Base-by-base conservation (phyloP, 1,139 yeast species). In the Pichia terricola region DNA sequence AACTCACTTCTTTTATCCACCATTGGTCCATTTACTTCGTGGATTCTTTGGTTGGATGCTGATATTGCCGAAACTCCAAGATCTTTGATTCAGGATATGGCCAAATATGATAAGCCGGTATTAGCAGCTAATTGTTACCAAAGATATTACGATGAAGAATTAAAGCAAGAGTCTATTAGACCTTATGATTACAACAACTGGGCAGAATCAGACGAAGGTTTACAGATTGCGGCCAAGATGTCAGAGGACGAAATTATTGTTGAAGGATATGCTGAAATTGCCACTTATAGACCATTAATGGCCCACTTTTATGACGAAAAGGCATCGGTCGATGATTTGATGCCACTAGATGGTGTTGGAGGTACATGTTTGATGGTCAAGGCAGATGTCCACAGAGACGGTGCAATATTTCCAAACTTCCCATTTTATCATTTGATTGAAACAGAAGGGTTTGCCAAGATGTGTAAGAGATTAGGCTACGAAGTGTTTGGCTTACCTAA, bases 401-500 rank as follows among this genome's bases (percentile, higher is more conserved):
- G 98, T 43, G 97, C 97, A 46, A 89, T 89, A 96, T 91, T 91
- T 76, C 98, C 98, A 25, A 85, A 94, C 36, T 91, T 91, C 77
- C 94, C 98, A 49, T 91, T 91, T 70, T 89, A 91, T 64, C 95
- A 91, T 61, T 73, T 91, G 65, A 88, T 91, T 53, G 98, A 91
- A 67, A 88, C 97, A 6, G 98, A 91, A 67, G 98, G 98, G 26
- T 91, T 91, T 66, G 97, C 98, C 28, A 87, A 86, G 64, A 91
- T 91, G 98, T 96, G 96, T 38, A 86, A 86, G 64, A 73, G 98
- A 55, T 72, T 91, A 50, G 95, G 95, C 30, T 89, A 91, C 65
- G 85, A 82, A 55, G 89, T 89, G 28, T 82, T 72, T 63, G 98
- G 98, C 4, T 72, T 91, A 60, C 98, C 98, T 44, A 88, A 91